Conservation (phyloP, 768 basidiomycete genomes). For the Hysterangium stoloniferum region DNA sequence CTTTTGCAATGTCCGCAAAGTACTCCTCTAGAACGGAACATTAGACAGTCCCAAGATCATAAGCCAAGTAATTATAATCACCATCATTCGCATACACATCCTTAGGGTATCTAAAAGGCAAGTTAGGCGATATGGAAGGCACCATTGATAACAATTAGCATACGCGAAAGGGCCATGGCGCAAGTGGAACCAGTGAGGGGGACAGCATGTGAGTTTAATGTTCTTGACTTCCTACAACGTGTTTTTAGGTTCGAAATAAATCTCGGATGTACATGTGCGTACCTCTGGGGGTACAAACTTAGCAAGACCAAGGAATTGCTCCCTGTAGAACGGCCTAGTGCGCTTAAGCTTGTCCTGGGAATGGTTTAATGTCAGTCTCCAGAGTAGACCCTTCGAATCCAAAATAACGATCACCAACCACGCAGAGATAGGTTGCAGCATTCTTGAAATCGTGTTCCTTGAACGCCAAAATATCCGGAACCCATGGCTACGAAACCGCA, state of each 20-base stretch:
- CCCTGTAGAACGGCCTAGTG: slow-evolving; percentile 51
- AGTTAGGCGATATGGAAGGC: too few species aligned
- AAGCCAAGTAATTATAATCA: slow-evolving; percentile 15
- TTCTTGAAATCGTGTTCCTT: slow-evolving; percentile 25
- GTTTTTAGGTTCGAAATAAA: too few species aligned
- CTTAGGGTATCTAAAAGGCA: slow-evolving; percentile 24
- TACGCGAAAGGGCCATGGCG: slow-evolving; percentile 58
- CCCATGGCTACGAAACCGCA: slow-evolving; percentile 22
- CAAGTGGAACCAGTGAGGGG: slow-evolving; percentile 66
- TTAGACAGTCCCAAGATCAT: slow-evolving; percentile 3
- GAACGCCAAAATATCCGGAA: slow-evolving; percentile 28
- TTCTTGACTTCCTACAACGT: slow-evolving; percentile 45
- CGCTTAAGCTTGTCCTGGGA: slow-evolving; percentile 55
- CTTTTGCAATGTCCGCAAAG: slow-evolving; percentile 40
- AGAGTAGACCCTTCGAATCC: neutral
- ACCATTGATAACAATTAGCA: too few species aligned
- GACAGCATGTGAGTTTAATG: slow-evolving; percentile 65
- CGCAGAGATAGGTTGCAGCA: slow-evolving; percentile 23
- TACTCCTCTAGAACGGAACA: slow-evolving; percentile 30
- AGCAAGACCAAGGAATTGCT: slow-evolving; percentile 57
- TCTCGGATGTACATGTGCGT: too few species aligned
- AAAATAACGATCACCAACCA: slow-evolving; percentile 16
- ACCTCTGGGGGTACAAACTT: slow-evolving; percentile 49
- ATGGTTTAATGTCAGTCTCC: neutral
- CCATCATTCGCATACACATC: slow-evolving; percentile 55